These are phyloP conservation scores for Eucalyptus curtisii DNA, from an alignment of 345 rosid species.

Conservation along the genomic window DNA sequence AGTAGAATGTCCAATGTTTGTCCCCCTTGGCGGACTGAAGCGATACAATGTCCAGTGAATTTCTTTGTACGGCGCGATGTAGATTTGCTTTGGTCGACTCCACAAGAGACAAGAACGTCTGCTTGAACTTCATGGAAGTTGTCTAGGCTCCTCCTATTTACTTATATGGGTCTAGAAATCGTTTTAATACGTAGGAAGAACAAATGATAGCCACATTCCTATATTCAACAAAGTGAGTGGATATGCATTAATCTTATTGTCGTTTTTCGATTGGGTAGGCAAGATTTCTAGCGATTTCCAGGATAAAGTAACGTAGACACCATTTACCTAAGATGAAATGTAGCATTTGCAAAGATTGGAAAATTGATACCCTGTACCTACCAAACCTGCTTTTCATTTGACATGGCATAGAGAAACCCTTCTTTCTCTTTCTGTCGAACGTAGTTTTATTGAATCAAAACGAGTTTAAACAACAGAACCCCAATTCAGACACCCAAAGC, in stretches of 20 bases:
- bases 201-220: not conserved
- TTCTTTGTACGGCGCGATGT: not conserved
- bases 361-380: not conserved
- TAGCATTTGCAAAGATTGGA: not conserved
- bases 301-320: not conserved
- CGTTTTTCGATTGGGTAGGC: not conserved
- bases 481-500: too few species aligned
- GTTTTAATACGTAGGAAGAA: not conserved
- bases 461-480: too few species aligned
- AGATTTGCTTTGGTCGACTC: not conserved
- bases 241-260: not conserved
- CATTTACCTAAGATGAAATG: not conserved
- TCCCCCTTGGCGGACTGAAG: not conserved
- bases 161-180: not conserved
- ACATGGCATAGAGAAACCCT: not conserved
- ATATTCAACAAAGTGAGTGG: not conserved
- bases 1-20: not conserved
- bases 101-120: not conserved
- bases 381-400: not conserved
- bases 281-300: not conserved
- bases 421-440: too few species aligned
- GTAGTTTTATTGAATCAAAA: too few species aligned
- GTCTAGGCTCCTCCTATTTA: not conserved
- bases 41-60: not conserved
- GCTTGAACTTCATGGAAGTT: not conserved